Conservation (phyloP, 768 basidiomycete species). For the Boletus barrowsii region DNA sequence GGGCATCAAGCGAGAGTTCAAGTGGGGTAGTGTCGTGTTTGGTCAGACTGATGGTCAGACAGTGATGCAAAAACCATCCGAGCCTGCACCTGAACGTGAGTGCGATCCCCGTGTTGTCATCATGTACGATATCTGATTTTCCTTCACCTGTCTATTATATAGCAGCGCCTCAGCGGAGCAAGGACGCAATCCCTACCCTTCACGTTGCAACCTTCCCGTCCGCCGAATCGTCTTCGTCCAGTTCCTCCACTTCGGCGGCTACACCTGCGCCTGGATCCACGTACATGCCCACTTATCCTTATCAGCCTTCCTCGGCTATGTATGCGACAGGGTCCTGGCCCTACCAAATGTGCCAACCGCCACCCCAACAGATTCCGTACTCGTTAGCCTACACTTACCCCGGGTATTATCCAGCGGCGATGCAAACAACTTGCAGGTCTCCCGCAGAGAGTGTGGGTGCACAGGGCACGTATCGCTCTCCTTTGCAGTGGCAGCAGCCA, state of each 20-base stretch:
- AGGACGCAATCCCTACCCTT: slow-evolving; percentile 16
- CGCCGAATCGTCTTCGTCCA: slow-evolving; percentile 15
- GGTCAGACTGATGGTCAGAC: slow-evolving; percentile 65
- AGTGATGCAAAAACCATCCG: slow-evolving; percentile 69
- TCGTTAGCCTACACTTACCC: slow-evolving; percentile 18
- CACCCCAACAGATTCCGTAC: slow-evolving; percentile 19
- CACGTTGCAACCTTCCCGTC: slow-evolving; percentile 25
- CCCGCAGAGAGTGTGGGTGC: slow-evolving; percentile 15
- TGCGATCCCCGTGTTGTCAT: slow-evolving; percentile 1
- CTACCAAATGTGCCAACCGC: slow-evolving; percentile 26
- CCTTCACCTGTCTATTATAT: slow-evolving; percentile 1
- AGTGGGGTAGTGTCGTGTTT: slow-evolving; percentile 78
- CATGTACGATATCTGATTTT: slow-evolving; percentile 6
- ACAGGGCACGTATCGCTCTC: slow-evolving; percentile 26
- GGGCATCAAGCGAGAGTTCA: slow-evolving; percentile 71
- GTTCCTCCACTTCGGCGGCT: slow-evolving; percentile 18
- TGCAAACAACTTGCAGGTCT: slow-evolving; percentile 9
- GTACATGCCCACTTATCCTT: slow-evolving; percentile 22
- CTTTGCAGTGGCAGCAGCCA: slow-evolving; percentile 36
- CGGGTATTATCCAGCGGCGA: slow-evolving; percentile 22
- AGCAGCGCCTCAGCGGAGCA: slow-evolving; percentile 18
- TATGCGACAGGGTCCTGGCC: slow-evolving; percentile 32
- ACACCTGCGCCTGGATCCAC: slow-evolving; percentile 18
- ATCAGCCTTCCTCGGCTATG: slow-evolving; percentile 15
- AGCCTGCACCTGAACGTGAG: slow-evolving; percentile 51